Conservation (phyloP, 306 rosid genomes). For the Begonia fuchsioides region DNA sequence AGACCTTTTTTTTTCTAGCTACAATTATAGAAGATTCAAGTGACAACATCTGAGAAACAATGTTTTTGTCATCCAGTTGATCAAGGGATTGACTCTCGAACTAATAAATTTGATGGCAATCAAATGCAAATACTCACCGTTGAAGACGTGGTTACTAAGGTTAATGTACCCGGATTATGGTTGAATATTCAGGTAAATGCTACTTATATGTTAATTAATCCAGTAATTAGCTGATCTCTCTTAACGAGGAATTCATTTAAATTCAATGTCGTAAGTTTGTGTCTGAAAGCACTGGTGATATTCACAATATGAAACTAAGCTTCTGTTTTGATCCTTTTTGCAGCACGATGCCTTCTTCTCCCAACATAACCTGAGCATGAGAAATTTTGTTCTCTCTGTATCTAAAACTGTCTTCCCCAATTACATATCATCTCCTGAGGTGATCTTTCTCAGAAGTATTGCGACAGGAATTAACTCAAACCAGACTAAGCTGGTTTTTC, state of each 20-base stretch:
- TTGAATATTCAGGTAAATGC: conserved; percentile 70
- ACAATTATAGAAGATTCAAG: too few species aligned
- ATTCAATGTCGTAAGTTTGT: too few species aligned
- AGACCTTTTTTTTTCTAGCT: too few species aligned
- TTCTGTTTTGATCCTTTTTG: conserved; percentile 16
- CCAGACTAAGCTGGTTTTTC: conserved; percentile 53
- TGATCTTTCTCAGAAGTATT: conserved; percentile 53
- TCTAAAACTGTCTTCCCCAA: conserved; percentile 25
- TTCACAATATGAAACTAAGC: conserved; percentile 7
- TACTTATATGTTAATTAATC: background rate
- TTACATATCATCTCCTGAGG: conserved; percentile 83
- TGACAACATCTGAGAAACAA: background rate
- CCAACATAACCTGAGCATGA: conserved; percentile 56
- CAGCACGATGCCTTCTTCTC: conserved; percentile 64
- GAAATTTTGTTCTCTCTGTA: conserved; percentile 35
- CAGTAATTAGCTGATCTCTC: too few species aligned
- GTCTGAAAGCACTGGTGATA: too few species aligned
- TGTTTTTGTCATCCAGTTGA: conserved; percentile 32
- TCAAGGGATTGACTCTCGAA: conserved; percentile 49
- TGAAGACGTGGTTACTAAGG: conserved; percentile 16
- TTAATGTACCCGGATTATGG: conserved; percentile 37
- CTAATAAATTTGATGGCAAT: conserved; percentile 27
- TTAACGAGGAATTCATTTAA: too few species aligned
- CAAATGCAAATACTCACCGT: conserved; percentile 18
- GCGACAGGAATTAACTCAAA: conserved; percentile 35